A percentile compares a stretch with the other conserved stretches of the same genome.
Conservation (phyloP, 345 rosid genomes). For the Gynandropsis gynandra region DNA sequence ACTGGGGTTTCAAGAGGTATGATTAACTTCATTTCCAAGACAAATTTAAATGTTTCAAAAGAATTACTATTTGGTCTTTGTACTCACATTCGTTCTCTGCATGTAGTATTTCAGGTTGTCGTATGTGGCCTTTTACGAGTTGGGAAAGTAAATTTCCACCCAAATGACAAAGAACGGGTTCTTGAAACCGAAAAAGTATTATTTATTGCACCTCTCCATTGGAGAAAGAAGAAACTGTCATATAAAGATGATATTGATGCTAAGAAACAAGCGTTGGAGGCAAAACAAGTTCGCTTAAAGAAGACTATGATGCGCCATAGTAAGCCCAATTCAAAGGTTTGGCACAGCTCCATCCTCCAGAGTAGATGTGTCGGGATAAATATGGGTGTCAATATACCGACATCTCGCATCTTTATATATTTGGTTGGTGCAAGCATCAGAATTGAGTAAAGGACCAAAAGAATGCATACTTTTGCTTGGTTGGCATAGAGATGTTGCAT, state of each 20-base stretch:
- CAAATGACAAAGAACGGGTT: slow-evolving; percentile 66
- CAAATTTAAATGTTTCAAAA: slow-evolving; percentile 6
- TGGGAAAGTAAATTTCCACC: slow-evolving; percentile 78
- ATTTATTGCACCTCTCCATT: slow-evolving; percentile 72
- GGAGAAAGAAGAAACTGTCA: slow-evolving; percentile 39
- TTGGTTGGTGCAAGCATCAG: too few relatives aligned
- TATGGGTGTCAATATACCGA: slow-evolving; percentile 1
- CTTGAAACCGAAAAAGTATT: slow-evolving; percentile 71
- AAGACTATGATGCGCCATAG: slow-evolving; percentile 47
- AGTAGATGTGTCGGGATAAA: not conserved
- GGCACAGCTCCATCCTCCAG: slow-evolving; percentile 15
- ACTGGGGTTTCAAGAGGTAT: slow-evolving; percentile 70
- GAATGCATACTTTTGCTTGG: slow-evolving; percentile 85
- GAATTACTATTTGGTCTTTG: too few relatives aligned
- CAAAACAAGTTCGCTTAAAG: slow-evolving; percentile 37
- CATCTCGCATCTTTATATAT: slow-evolving; percentile 21
- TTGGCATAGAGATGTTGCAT: slow-evolving; percentile 84
- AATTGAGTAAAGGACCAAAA: slow-evolving; percentile 58
- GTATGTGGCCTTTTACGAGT: slow-evolving; percentile 80
- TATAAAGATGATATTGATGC: slow-evolving; percentile 31
- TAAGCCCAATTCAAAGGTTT: slow-evolving; percentile 65
- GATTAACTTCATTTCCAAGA: too few relatives aligned
- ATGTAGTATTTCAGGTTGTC: slow-evolving; percentile 55
- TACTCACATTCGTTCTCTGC: slow-evolving; percentile 10
- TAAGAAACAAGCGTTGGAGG: slow-evolving; percentile 34